phyloP scores from a whole-genome alignment of 2,329 filamentous ascomycete species.

The Xylariaceae sp. region DNA sequence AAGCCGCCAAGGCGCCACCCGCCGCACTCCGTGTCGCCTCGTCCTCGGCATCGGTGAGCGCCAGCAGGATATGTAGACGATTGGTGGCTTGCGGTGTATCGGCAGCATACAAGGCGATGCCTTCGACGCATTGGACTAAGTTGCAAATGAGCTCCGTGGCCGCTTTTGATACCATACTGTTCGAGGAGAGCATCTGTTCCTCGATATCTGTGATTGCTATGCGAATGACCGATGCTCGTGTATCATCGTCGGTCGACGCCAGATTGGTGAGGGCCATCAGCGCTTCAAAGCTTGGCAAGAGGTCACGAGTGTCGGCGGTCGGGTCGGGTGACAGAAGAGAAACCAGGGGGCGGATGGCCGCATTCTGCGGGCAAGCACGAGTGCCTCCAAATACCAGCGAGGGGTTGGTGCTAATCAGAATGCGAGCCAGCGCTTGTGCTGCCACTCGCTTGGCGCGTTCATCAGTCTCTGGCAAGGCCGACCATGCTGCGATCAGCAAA shows the following conservation, averaged over 20 bases:
- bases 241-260: constrained; percentile 68
- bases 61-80: constrained; percentile 76
- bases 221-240: constrained; percentile 64
- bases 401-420: constrained; percentile 82
- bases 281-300: constrained; percentile 84
- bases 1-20: constrained; percentile 78
- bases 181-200: constrained; percentile 73
- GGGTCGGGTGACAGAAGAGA: constrained; percentile 66
- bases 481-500: constrained; percentile 68
- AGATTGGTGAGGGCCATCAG: constrained; percentile 92
- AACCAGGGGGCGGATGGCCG: constrained; percentile 76
- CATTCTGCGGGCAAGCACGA: constrained; percentile 65
- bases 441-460: constrained; percentile 50
- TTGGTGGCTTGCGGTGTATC: constrained; percentile 62
- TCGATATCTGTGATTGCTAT: constrained; percentile 71
- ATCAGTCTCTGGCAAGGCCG: constrained; percentile 52
- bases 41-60: constrained; percentile 82
- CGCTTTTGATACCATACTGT: constrained; percentile 72
- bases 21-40: constrained; percentile 73
- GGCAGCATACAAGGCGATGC: constrained; percentile 64
- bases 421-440: constrained; percentile 75
- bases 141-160: constrained; percentile 90
- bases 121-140: constrained; percentile 64
- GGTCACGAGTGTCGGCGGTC: constrained; percentile 60
- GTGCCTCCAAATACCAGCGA: constrained; percentile 75